phyloP scores from a whole-genome alignment of 2,329 filamentous ascomycete genomes.

The Pestalotiopsis sp. region DNA sequence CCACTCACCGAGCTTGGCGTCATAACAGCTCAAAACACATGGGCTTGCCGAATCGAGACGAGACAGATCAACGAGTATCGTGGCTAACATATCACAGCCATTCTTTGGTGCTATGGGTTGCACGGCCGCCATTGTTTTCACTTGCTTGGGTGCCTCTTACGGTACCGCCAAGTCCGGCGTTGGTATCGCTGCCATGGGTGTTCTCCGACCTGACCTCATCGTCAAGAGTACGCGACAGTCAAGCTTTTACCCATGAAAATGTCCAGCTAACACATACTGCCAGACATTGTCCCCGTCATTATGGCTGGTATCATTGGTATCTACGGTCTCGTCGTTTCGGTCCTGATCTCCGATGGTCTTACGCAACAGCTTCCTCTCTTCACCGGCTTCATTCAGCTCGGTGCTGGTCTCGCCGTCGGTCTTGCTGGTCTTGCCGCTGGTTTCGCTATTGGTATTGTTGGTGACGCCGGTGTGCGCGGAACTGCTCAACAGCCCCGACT shows the following conservation, averaged over 20 bases:
- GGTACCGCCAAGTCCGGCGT: constrained; percentile 99
- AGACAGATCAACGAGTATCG: background rate
- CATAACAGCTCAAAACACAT: constrained; percentile 22
- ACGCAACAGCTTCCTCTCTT: constrained; percentile 74
- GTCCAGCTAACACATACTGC: constrained; percentile 22
- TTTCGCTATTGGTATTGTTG: constrained; percentile 78
- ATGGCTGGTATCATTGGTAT: constrained; percentile 99
- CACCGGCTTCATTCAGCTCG: constrained; percentile 84
- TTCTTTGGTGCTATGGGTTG: constrained; percentile 89
- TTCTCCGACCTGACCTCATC: constrained; percentile 95
- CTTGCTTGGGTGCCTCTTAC: constrained; percentile 94
- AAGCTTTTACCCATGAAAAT: constrained; percentile 13
- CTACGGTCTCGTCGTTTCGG: constrained; percentile 88
- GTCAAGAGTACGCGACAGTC: constrained; percentile 83
- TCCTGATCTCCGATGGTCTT: constrained; percentile 81
- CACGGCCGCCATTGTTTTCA: constrained; percentile 92
- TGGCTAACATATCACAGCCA: constrained; percentile 44
- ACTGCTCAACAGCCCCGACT: constrained; percentile 82
- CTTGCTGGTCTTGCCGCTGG: constrained; percentile 82
- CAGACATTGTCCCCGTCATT: constrained; percentile 99
- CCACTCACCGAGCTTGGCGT: constrained; percentile 21
- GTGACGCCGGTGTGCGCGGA: constrained; percentile 86
- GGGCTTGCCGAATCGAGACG: background rate
- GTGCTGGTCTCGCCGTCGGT: constrained; percentile 81
- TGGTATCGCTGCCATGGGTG: constrained; percentile 97